Base-by-base conservation (phyloP, 306 rosid genomes). In the Mimosa pudica region DNA sequence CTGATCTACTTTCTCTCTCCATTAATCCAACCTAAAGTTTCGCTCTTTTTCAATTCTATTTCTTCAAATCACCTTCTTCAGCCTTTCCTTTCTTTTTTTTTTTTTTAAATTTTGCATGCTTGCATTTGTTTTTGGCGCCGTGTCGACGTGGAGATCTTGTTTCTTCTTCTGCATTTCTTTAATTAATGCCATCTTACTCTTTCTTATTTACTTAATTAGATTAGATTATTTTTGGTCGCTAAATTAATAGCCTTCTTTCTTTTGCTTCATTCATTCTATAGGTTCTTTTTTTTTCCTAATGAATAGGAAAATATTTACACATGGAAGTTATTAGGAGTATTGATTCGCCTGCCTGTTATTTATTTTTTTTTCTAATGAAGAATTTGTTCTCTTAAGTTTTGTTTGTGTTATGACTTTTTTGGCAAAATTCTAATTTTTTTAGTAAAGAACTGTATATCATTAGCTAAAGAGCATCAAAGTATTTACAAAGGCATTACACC, bases 1-100 rank as follows among this genome's bases (percentile, higher is more conserved):
- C 60, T 83, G 82, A 81, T 77, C 85, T 82, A 80, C 38, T 62
- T 51, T 84, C 76, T 63, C 45, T 35, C 68, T 24, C 30, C 30
- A n/a, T n/a, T n/a, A n/a, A n/a, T n/a, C n/a, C n/a, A n/a, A n/a
- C n/a, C n/a, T n/a, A 24, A 24, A 24, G 30, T 24, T 24, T 24
- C 30, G 30, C 0, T 69, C 57, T 13, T 12, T 51, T 52, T n/a
- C 44, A 24, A 17, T 38, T 36, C 8, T 5, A 63, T 32, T 45
- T 64, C 18, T 60, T 12, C 65, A 10, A 61, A 36, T 61, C 67
- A 4, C 45, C 49, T 4, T 52, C 54, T 32, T 51, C 47, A 0
- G 68, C 32, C 45, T 24, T 24, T 24, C 30, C 30, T 1, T 24
- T 24, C 1, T 24, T 24, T 24, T 24, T 24, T 24, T 24, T 24